Evolutionary conservation across 2,329 filamentous ascomycete genomes (phyloP).

Genomic region (Penicillium sp.): DNA sequence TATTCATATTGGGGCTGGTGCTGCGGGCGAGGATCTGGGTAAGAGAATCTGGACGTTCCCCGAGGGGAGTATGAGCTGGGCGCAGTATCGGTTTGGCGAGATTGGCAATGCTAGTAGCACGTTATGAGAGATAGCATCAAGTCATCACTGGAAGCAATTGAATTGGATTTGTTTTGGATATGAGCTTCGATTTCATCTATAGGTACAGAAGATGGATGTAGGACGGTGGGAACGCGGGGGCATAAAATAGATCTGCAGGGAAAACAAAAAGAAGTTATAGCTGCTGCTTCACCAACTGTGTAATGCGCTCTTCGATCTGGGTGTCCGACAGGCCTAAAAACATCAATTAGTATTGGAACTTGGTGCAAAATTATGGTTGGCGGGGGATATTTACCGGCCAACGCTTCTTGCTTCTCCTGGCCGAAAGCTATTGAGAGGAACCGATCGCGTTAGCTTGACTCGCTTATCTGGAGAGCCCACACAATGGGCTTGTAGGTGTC

Average conservation of each 20-base stretch:
- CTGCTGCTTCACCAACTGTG: constrained; percentile 58
- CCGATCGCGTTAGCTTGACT: constrained; percentile 16
- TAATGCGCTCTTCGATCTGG: constrained; percentile 68
- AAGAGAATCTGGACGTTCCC: constrained; percentile 50
- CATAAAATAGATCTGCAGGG: constrained; percentile 22
- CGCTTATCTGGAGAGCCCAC: neutral
- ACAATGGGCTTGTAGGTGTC: neutral
- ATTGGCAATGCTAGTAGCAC: constrained; percentile 24
- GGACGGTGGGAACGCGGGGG: constrained; percentile 27
- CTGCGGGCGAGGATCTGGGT: constrained; percentile 51
- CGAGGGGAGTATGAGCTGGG: constrained; percentile 57
- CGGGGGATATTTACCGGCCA: constrained; percentile 53
- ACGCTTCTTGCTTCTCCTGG: constrained; percentile 64
- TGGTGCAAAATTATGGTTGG: neutral
- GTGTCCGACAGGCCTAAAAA: constrained; percentile 64
- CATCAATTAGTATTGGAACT: constrained; percentile 14
- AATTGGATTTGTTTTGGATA: constrained; percentile 13
- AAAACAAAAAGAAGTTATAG: constrained; percentile 29
- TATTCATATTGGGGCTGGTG: constrained; percentile 58
- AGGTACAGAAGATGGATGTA: constrained; percentile 37
- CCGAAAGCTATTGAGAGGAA: constrained; percentile 56
- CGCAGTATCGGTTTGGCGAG: constrained; percentile 54
- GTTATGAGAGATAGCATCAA: neutral
- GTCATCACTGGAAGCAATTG: neutral
- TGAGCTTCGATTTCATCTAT: constrained; percentile 39